Percentiles rank a stretch among this genome's conserved stretches.
Conservation (phyloP, 345 rosid genomes). For the Gossypium arboreum region DNA sequence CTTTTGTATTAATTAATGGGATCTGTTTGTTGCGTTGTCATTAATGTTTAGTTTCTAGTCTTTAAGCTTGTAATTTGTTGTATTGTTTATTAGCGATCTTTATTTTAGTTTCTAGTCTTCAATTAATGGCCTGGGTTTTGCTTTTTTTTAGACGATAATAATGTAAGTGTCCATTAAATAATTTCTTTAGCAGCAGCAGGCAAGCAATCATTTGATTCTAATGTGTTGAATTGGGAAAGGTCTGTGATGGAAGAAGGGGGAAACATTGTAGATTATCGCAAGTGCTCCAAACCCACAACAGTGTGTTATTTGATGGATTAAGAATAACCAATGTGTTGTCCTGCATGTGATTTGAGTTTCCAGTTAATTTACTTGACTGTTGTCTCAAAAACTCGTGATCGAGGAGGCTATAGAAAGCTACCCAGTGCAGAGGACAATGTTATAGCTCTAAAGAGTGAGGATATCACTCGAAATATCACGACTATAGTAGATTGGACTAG, state of each 20-base stretch:
- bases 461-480: constrained; percentile 52
- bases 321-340: constrained; percentile 39
- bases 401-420: constrained; percentile 88
- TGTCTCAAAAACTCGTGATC: constrained; percentile 26
- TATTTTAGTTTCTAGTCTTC: background rate
- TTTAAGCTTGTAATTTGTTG: too few relatives aligned
- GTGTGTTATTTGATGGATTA: constrained; percentile 64
- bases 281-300: constrained; percentile 74
- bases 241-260: constrained; percentile 86
- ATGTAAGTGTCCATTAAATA: background rate
- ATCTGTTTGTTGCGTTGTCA: background rate
- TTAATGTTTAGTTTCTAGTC: background rate
- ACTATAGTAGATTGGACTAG: constrained; percentile 55
- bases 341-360: background rate
- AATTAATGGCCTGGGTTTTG: constrained; percentile 3
- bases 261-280: constrained; percentile 77
- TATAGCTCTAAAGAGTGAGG: constrained; percentile 58
- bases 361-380: background rate
- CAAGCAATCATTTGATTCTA: background rate
- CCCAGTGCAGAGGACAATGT: constrained; percentile 40
- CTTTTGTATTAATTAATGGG: background rate
- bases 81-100: too few relatives aligned
- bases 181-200: too few relatives aligned
- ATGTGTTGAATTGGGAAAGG: constrained; percentile 35
- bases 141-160: background rate